Base-by-base conservation (phyloP, 768 basidiomycete species). In the Tylopilus cervinicoccineus region DNA sequence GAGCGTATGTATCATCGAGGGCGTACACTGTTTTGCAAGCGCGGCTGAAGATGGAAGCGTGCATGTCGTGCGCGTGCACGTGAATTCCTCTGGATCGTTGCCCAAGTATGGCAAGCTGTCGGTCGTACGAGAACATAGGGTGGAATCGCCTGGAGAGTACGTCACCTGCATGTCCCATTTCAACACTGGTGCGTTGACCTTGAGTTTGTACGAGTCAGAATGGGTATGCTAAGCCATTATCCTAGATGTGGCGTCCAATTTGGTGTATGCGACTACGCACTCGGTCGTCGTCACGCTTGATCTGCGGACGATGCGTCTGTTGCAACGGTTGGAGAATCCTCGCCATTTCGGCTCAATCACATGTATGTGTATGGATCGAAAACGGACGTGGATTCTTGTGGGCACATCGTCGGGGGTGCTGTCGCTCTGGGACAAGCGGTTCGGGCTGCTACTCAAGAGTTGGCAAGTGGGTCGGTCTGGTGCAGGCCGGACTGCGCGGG, bases 341-440 rank as follows among this genome's bases (percentile, higher is more conserved):
- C 77, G 83, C 32, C 84, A 95, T 57, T 79, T 82, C 56, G 95
- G 96, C 0, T 83, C 92, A 0, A 90, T 97, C 51, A 88, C 92
- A 0, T 79, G 83, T 33, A 65, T 95, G 48, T 95, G 91, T 56
- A 66, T 93, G 38, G 93, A 95, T 63, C 80, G 82, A 28, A 89
- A 86, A 60, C 81, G 78, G 22, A 79, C 88, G 6, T 98, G 95
- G 95, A 75, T 95, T 22, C 74, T 96, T 12, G 83, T 88, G 16
- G 95, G 91, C 3, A 96, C 95, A 1, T 81, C 86, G 3, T 80
- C 79, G 2, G 96, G 95, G 6, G 80, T 86, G 13, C 70, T 98
- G 12, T 83, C 88, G 0, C 75, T 99, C 3, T 99, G 94, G 93
- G 96, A 99, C 69, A 81, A 92, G 36, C 86, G 95, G 10, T 99